Evolutionary conservation across 495 filamentous ascomycete species (phyloP), one percentile per base, ranked within the genome.

Genomic region (Penicillium bovifimosum): DNA sequence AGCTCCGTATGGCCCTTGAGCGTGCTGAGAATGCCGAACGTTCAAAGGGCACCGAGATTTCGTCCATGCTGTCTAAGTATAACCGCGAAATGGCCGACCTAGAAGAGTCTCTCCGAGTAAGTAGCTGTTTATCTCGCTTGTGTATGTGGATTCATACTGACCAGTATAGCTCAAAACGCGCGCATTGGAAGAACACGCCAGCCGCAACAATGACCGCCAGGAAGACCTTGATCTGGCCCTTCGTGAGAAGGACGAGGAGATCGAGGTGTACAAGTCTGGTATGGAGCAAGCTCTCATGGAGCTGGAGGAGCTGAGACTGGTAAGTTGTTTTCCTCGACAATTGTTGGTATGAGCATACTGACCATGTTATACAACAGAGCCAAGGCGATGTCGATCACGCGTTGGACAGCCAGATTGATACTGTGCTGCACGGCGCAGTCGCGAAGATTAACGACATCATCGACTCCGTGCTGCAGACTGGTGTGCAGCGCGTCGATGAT

Each of bases 401-500:
- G 9, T 72, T 96, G 39, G 92, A 98, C 63, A 86, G 87, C 26
- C 88, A 96, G 72, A 85, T 98, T 49, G 93, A 96, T 66, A 85
- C 84, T 38, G 76, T 96, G 52, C 80, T 96, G 39, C 80, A 91
- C 40, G 83, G 86, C 44, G 90, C 90, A 52, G 79, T 96, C 31
- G 82, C 85, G 55, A 96, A 96, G 77, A 88, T 98, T 71, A 91
- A 92, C 76, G 91, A 96, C 47, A 95, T 97, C 54, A 95, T 98
- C 60, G 93, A 98, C 71, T 95, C 93, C 3, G 93, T 98, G 31
- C 77, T 98, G 32, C 90, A 96, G 70, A 84, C 89, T 44, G 95
- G 90, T 64, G 90, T 97, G 47, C 86, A 91, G 68, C 86, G 93
- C 34, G 91, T 98, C 38, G 93, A 98, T 62, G 93, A 98, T 69